Percentiles rank a stretch among this genome's conserved stretches.
Evolutionary conservation across 75 land plant genomes (phyloP).

Genomic region (Cunninghamia lanceolata): DNA sequence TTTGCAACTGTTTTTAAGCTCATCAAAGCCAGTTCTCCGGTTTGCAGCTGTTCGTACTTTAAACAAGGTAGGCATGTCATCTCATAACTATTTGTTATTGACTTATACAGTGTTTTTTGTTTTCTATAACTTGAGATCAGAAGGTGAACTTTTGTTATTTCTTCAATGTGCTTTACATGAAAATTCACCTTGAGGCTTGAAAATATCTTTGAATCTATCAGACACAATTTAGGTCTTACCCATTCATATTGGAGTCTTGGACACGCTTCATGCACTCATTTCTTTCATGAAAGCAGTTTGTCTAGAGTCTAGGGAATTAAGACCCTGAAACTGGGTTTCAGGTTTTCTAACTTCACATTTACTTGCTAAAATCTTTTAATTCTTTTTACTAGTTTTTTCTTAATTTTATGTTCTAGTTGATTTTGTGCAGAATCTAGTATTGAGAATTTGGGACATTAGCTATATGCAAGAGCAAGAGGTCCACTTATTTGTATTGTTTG

Average conservation of each 20-base stretch:
- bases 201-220: neutral
- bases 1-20: conserved; percentile 87
- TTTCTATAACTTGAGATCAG: neutral
- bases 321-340: neutral
- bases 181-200: neutral
- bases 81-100: neutral
- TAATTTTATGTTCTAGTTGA: neutral
- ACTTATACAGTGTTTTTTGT: neutral
- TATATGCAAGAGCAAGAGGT: too few species aligned
- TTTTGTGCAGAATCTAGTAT: neutral
- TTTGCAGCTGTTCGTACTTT: conserved; percentile 99
- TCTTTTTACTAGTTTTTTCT: neutral
- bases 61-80: conserved; percentile 63
- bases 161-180: neutral
- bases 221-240: neutral
- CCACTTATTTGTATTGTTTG: neutral
- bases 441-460: neutral
- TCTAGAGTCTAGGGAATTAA: neutral
- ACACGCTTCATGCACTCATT: neutral
- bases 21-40: conserved; percentile 92
- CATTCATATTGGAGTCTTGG: neutral
- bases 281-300: neutral
- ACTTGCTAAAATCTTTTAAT: too few species aligned
- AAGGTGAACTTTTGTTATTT: neutral
- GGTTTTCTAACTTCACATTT: neutral